Evolutionary conservation across 345 rosid species (phyloP).

Genomic region (Moricandia moricandioides): DNA sequence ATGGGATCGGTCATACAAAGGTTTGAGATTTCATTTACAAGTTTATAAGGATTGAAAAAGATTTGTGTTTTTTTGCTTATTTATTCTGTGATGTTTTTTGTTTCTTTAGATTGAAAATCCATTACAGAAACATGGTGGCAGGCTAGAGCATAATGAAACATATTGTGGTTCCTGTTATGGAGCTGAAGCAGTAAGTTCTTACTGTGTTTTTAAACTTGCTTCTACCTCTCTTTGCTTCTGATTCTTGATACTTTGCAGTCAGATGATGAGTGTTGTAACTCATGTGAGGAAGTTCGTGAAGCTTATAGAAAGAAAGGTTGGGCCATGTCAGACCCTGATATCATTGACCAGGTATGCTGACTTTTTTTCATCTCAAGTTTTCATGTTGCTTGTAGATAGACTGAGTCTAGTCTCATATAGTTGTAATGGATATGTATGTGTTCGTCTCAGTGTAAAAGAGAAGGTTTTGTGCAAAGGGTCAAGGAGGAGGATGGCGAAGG

Average conservation of each 20-base stretch:
- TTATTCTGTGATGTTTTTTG: constrained; percentile 19
- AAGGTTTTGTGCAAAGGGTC: constrained; percentile 68
- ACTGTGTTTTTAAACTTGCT: background rate
- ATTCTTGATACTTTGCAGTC: constrained; percentile 39
- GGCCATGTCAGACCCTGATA: constrained; percentile 61
- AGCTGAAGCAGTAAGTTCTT: constrained; percentile 62
- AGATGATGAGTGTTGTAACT: constrained; percentile 75
- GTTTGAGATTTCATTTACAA: constrained; percentile 43
- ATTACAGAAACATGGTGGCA: constrained; percentile 87
- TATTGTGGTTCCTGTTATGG: constrained; percentile 90
- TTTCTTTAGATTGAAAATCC: constrained; percentile 72
- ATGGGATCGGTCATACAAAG: constrained; percentile 80
- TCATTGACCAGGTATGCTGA: constrained; percentile 66
- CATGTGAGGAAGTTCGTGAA: constrained; percentile 80
- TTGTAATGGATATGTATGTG: background rate
- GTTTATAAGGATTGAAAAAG: background rate
- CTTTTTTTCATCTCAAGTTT: background rate
- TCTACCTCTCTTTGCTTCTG: background rate
- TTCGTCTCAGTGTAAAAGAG: constrained; percentile 63
- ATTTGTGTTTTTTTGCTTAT: no score
- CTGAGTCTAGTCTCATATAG: background rate
- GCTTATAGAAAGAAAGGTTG: constrained; percentile 89
- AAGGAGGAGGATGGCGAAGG: constrained; percentile 86
- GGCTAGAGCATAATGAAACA: constrained; percentile 90
- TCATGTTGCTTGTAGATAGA: background rate